Conservation (phyloP, 2,329 filamentous ascomycete species). For the Macrophomina phaseolina region DNA sequence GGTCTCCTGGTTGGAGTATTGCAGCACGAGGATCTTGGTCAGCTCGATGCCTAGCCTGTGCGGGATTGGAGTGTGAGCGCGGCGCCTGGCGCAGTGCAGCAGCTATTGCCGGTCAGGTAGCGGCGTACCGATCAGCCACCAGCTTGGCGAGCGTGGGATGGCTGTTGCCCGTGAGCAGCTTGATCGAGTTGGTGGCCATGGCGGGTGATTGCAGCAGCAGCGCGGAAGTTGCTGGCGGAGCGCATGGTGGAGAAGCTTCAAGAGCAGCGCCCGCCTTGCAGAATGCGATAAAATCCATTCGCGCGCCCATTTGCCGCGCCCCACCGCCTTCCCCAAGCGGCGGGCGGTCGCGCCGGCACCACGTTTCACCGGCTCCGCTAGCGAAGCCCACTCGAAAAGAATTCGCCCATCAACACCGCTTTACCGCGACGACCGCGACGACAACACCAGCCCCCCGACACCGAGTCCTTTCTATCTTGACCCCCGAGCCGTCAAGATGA, state of each 20-base stretch:
- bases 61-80: conserved; percentile 32
- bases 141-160: conserved; percentile 74
- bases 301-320: conserved; percentile 12
- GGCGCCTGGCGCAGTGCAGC: conserved; percentile 14
- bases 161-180: conserved; percentile 76
- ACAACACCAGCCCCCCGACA: conserved; percentile 21
- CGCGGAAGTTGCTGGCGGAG: conserved; percentile 20
- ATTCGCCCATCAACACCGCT: conserved; percentile 16
- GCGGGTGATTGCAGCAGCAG: conserved; percentile 15
- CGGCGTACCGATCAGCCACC: conserved; percentile 66
- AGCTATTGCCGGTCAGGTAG: conserved; percentile 20
- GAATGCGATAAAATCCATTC: conserved; percentile 25
- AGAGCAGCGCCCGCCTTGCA: conserved; percentile 6
- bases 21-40: conserved; percentile 78
- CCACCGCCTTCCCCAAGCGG: conserved; percentile 6
- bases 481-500: conserved; percentile 60
- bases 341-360: conserved; percentile 6
- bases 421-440: conserved; percentile 27
- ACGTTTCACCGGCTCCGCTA: conserved; percentile 25
- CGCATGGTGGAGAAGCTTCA: conserved; percentile 24
- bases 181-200: conserved; percentile 77
- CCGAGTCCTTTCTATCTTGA: conserved; percentile 26
- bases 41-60: conserved; percentile 75
- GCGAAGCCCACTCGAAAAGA: conserved; percentile 26
- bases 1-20: conserved; percentile 87